A percentile compares a stretch with the other conserved stretches of the same genome.
Conservation (phyloP, 208 protist genomes). For the Crithidia bombi region DNA sequence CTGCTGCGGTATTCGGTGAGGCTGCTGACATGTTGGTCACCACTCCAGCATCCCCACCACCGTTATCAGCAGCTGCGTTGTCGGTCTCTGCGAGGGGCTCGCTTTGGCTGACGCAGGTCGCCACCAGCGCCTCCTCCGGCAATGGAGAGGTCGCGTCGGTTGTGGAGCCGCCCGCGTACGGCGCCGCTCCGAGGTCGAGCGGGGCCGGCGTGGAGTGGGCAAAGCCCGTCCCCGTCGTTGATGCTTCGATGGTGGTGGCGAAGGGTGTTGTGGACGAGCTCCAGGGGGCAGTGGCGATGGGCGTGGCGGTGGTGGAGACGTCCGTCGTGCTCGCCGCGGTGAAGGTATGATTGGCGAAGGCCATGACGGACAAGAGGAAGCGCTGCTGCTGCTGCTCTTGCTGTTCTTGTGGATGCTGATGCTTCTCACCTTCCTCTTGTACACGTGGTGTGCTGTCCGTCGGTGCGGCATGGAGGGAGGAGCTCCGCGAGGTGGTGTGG, state of each 20-base stretch:
- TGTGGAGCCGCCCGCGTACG: neutral
- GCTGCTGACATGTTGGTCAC: neutral
- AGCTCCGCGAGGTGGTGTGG: no score
- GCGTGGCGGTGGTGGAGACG: neutral
- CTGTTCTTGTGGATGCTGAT: no score
- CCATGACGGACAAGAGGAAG: neutral
- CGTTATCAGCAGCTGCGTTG: neutral
- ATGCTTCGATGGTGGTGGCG: conserved; percentile 6
- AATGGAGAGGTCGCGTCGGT: neutral
- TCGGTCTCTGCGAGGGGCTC: neutral
- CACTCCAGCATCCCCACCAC: neutral
- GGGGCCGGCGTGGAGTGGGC: neutral
- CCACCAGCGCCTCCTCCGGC: conserved; percentile 6
- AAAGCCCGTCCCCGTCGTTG: conserved; percentile 1
- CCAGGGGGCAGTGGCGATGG: neutral
- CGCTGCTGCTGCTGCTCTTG: conserved; percentile 2
- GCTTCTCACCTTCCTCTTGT: no score
- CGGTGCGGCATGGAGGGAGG: no score
- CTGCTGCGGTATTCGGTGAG: no score
- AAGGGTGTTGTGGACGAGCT: neutral
- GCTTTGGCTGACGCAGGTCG: conserved; percentile 1
- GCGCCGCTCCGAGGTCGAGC: no score
- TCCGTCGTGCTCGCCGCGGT: neutral
- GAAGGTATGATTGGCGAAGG: no score
- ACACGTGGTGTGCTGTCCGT: no score